phyloP scores from a whole-genome alignment of 192 early-diverging fungal species.

The Spinellus fusiger region DNA sequence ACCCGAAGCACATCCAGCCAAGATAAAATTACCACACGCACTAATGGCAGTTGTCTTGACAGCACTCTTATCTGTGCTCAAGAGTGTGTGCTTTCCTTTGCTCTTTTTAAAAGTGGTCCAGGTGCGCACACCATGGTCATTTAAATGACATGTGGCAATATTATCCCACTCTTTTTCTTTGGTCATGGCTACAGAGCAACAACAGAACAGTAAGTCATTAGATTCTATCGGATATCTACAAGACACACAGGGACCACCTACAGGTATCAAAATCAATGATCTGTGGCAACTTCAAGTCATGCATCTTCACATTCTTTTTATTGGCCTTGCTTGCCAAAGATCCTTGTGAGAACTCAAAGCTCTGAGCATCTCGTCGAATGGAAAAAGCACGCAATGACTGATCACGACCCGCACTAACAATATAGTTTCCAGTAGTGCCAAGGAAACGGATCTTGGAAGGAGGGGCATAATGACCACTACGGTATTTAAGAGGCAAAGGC shows the following conservation, averaged over 20 bases:
- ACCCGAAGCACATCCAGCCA: slow-evolving; percentile 75
- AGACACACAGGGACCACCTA: too few species aligned
- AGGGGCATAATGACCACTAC: slow-evolving; percentile 82
- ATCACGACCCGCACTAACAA: slow-evolving; percentile 83
- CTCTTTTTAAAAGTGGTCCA: slow-evolving; percentile 80
- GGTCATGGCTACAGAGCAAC: slow-evolving; percentile 30
- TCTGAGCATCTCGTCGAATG: slow-evolving; percentile 78
- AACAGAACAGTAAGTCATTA: neutral
- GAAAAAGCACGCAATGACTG: slow-evolving; percentile 78
- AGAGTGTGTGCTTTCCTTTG: slow-evolving; percentile 64
- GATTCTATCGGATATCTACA: too few species aligned
- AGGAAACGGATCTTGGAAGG: slow-evolving; percentile 79
- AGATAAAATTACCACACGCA: slow-evolving; percentile 90
- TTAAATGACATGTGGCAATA: slow-evolving; percentile 81
- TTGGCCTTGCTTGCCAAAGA: slow-evolving; percentile 65
- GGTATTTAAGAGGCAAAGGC: slow-evolving; percentile 76
- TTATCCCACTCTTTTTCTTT: slow-evolving; percentile 89
- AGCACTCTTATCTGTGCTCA: slow-evolving; percentile 48
- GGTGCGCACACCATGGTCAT: slow-evolving; percentile 62
- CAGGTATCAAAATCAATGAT: slow-evolving; percentile 70
- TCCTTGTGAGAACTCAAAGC: slow-evolving; percentile 82
- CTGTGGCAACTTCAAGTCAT: slow-evolving; percentile 66
- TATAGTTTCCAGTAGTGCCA: slow-evolving; percentile 58
- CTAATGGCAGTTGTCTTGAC: slow-evolving; percentile 50
- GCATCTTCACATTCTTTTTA: slow-evolving; percentile 45